Percentiles rank a stretch among this genome's conserved stretches.
phyloP scores from a whole-genome alignment of 2,329 filamentous ascomycete genomes.

The Colletotrichum orbiculare region DNA sequence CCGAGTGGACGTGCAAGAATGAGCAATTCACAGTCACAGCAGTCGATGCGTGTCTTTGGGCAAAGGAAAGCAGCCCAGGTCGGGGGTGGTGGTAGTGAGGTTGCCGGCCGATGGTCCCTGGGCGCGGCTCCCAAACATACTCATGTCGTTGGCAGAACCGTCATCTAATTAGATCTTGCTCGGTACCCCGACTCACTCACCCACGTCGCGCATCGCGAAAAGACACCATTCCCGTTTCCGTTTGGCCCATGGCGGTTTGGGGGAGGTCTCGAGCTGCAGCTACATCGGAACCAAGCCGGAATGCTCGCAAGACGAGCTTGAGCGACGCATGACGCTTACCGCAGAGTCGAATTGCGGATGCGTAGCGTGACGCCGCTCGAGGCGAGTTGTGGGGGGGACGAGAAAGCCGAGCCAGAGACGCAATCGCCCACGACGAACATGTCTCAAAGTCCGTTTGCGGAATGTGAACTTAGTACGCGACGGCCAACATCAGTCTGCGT shows the following conservation, averaged over 20 bases:
- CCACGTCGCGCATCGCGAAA: conserved; percentile 26
- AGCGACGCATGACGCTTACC: neutral
- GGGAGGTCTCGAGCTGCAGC: neutral
- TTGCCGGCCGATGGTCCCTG: conserved; percentile 2
- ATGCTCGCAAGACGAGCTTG: conserved; percentile 2
- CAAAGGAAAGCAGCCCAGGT: conserved; percentile 9
- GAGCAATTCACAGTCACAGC: conserved; percentile 11
- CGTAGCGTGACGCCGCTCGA: conserved; percentile 22
- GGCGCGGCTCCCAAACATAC: conserved; percentile 23
- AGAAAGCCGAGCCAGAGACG: neutral
- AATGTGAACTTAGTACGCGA: conserved; percentile 30
- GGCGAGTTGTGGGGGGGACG: conserved; percentile 13
- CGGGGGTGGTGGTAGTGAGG: conserved; percentile 22
- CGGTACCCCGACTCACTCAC: conserved; percentile 18
- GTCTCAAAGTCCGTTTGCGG: conserved; percentile 26
- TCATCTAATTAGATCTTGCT: conserved; percentile 19
- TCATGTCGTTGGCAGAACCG: conserved; percentile 19
- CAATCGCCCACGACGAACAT: conserved; percentile 9
- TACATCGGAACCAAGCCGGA: conserved; percentile 10
- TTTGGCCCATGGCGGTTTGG: conserved; percentile 17
- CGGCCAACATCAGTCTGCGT: conserved; percentile 18
- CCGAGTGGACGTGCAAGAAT: conserved; percentile 22
- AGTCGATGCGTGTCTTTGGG: neutral
- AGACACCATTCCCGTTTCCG: conserved; percentile 30
- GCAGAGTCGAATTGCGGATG: conserved; percentile 10